Evolutionary conservation across 495 filamentous ascomycete genomes (phyloP), one percentile per base, ranked within the genome.

Genomic region (Lophiostoma macrostomum): DNA sequence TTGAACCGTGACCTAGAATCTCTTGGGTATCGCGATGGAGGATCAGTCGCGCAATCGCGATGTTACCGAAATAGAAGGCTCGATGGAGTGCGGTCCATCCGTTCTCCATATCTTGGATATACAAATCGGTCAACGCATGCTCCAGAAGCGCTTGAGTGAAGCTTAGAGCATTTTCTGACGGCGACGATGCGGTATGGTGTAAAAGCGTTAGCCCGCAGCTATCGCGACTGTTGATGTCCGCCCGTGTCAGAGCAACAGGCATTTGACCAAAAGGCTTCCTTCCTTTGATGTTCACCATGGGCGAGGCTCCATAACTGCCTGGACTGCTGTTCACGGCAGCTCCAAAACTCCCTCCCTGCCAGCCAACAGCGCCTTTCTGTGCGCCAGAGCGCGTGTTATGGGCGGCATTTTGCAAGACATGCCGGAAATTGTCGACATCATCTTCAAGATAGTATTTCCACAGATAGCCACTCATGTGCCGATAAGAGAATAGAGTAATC

Each of bases 391-490:
- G 76, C 71, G 59, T 49, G 32, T 57, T 66, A 64, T 79, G 73
- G 67, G 73, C 72, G 67, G 81, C 78, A 62, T 78, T 80, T 61
- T 82, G 81, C 74, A 97, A 79, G 61, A 90, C 77, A 70, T 83
- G 83, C 74, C 84, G 82, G 75, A 98, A 97, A 65, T 72, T 82
- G 64, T 91, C 89, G 76, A 91, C 86, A 76, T 98, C 89, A 83
- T 96, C 87, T 79, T 95, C 85, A 73, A 91, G 84, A 69, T 90
- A 98, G 70, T 79, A 88, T 75, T 88, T 87, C 91, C 93, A 96
- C 67, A 98, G 82, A 76, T 87, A 82, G 74, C 86, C 85, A 80
- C 87, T 96, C 94, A 97, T 98, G 83, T 84, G 86, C 78, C 73
- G 67, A 72, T 65, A 64, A 62, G 53, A 68, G 64, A 63, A 66